Evolutionary conservation across 257 asterid species (phyloP), one percentile per base, ranked within the genome.

Genomic region (Mentha longifolia): DNA sequence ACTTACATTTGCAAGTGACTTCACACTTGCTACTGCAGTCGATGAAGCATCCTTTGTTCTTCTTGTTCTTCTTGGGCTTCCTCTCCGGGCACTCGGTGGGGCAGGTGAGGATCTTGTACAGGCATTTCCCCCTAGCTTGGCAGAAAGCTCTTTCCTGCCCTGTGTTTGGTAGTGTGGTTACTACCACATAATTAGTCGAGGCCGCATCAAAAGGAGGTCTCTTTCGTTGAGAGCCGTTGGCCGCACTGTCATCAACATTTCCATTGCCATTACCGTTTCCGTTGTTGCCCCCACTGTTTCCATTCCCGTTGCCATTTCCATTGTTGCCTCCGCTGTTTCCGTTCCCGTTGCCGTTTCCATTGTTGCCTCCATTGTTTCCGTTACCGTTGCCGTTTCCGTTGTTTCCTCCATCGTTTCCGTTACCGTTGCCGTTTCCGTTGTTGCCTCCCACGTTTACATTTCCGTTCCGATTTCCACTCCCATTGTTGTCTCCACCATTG

Each of bases 11-110:
- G 84, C 93, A 89, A n/a, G 82, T 83, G 70, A 52, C 84, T 79
- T 87, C 86, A 65, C 93, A 89, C 16, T 73, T 85, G 86, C 87
- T 85, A 43, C 88, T 82, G 74, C 96, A 87, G 51, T 89, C 85
- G 3, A 85, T 51, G 60, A 78, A 87, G 76, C 96, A 89, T 25
- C 91, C 96, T 73, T 85, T 89, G 16, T 63, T 59, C 74, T 64
- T 83, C 82, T 74, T 87, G 84, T 89, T 83, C 75, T 87, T 73
- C 72, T 68, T 76, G 20, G 93, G 96, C 85, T 82, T 87, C 74
- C 89, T 84, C 12, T 77, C 35, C 2, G 87, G 78, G 76, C 93
- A 89, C 62, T 89, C 73, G 3, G 71, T 16, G 0, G 91, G 96
- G 71, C 96, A 89, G 19, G 82, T 82, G 25, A 89, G 89, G 2